Evolutionary conservation across 2,329 filamentous ascomycete species (phyloP).

Genomic region (Stenocarpella maydis): DNA sequence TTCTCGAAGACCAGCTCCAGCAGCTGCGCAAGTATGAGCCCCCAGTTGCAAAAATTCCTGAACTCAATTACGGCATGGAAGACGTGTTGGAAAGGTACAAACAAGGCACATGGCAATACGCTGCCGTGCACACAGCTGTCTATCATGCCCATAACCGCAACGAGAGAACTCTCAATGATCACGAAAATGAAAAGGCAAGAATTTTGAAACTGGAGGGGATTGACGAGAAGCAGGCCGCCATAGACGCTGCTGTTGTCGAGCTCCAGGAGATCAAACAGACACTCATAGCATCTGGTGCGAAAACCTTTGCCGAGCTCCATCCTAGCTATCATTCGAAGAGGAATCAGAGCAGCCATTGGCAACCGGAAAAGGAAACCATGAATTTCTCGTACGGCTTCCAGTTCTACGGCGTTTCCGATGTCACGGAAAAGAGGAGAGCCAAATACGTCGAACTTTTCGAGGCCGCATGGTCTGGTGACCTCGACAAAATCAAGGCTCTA

Average conservation of each 20-base stretch:
- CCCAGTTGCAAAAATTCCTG: slow-evolving; percentile 42
- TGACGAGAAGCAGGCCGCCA: slow-evolving; percentile 63
- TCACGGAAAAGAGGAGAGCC: slow-evolving; percentile 60
- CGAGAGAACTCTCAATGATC: slow-evolving; percentile 44
- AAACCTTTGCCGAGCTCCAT: slow-evolving; percentile 71
- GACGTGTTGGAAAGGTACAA: slow-evolving; percentile 62
- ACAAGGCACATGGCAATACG: slow-evolving; percentile 68
- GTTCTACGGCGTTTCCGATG: slow-evolving; percentile 63
- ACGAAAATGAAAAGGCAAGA: slow-evolving; percentile 47
- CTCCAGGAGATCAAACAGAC: slow-evolving; percentile 63
- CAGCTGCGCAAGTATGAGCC: slow-evolving; percentile 55
- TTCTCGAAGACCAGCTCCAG: slow-evolving; percentile 62
- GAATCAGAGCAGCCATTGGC: slow-evolving; percentile 9
- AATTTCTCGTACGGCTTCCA: slow-evolving; percentile 57
- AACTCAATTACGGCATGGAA: slow-evolving; percentile 47
- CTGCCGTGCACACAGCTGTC: slow-evolving; percentile 55
- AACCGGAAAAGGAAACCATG: slow-evolving; percentile 40
- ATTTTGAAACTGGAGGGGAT: slow-evolving; percentile 44
- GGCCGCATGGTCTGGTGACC: slow-evolving; percentile 76
- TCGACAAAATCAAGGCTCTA: slow-evolving; percentile 70
- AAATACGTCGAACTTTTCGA: slow-evolving; percentile 76
- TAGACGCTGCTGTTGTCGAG: slow-evolving; percentile 58
- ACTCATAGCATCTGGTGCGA: slow-evolving; percentile 67
- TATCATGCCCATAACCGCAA: slow-evolving; percentile 44
- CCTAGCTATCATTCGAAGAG: slow-evolving; percentile 54